Evolutionary conservation across 108 stramenopile species (phyloP).

Genomic region (Seminavis robusta): DNA sequence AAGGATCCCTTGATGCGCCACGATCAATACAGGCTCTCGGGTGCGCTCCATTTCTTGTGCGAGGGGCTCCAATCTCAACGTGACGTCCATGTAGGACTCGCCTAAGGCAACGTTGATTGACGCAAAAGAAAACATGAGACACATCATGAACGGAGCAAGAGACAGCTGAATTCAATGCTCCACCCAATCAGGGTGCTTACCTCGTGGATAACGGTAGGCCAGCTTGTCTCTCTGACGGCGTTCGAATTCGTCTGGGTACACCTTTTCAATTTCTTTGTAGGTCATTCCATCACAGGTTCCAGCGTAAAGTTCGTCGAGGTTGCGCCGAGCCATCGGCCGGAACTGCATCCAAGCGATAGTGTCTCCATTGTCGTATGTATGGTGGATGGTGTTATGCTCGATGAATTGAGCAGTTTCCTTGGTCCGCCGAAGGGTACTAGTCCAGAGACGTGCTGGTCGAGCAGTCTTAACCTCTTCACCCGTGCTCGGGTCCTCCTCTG

Average conservation of each 20-base stretch:
- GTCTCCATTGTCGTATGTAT: slow-evolving; percentile 80
- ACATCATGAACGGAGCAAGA: background rate
- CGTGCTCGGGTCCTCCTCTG: slow-evolving; percentile 15
- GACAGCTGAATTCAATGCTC: background rate
- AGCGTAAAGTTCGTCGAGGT: slow-evolving; percentile 94
- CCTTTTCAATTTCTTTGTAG: slow-evolving; percentile 93
- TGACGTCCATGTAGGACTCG: slow-evolving; percentile 99
- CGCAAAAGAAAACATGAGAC: background rate
- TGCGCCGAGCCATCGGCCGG: slow-evolving; percentile 68
- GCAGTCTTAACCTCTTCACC: background rate
- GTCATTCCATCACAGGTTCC: slow-evolving; percentile 94
- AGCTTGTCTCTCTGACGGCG: slow-evolving; percentile 92
- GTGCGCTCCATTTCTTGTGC: slow-evolving; percentile 98
- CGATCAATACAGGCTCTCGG: slow-evolving; percentile 93
- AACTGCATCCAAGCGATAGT: slow-evolving; percentile 84
- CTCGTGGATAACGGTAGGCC: slow-evolving; percentile 85
- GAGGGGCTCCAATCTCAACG: slow-evolving; percentile 93
- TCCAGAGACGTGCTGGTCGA: slow-evolving; percentile 91
- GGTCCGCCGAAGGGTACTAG: slow-evolving; percentile 92
- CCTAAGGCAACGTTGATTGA: slow-evolving; percentile 53
- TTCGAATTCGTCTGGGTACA: slow-evolving; percentile 93
- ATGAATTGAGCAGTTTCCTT: slow-evolving; percentile 94
- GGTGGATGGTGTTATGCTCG: slow-evolving; percentile 48
- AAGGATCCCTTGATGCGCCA: slow-evolving; percentile 96
- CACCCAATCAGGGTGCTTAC: slow-evolving; percentile 17